A percentile compares a stretch with the other conserved stretches of the same genome.
Evolutionary conservation across 257 asterid genomes (phyloP).

Genomic region (Anisodus tanguticus): DNA sequence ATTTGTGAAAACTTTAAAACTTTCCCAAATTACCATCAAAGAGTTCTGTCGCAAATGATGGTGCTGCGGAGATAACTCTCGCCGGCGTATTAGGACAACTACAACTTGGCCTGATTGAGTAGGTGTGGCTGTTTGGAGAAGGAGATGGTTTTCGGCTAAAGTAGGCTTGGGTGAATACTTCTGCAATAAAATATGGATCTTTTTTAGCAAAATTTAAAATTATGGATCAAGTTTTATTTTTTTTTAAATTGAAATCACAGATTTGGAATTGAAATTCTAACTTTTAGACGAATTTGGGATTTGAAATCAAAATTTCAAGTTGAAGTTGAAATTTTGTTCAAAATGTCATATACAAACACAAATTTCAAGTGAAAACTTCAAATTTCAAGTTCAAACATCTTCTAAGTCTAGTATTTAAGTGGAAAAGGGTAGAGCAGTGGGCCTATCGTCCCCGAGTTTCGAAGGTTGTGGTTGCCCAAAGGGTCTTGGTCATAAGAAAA

Average conservation of each 20-base stretch:
- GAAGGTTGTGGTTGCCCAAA: background rate
- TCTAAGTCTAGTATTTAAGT: background rate
- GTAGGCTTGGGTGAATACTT: no score
- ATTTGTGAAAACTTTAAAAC: no score
- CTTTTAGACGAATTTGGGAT: background rate
- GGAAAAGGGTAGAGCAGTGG: background rate
- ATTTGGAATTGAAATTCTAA: background rate
- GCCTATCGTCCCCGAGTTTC: background rate
- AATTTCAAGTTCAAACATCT: no score
- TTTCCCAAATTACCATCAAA: no score
- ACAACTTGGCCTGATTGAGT: no score
- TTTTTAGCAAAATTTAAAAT: background rate
- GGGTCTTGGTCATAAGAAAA: background rate
- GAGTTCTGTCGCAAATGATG: no score
- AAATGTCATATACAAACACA: no score
- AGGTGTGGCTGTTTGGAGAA: background rate
- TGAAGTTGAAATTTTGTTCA: background rate
- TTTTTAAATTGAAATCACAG: background rate
- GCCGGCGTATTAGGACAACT: no score
- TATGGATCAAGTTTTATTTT: background rate
- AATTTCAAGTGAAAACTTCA: no score
- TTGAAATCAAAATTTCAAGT: background rate
- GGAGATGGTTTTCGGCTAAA: background rate
- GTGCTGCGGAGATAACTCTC: no score
- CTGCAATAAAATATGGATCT: background rate